phyloP scores from a whole-genome alignment of 169 alveolate species.

The Theileria sp. region DNA sequence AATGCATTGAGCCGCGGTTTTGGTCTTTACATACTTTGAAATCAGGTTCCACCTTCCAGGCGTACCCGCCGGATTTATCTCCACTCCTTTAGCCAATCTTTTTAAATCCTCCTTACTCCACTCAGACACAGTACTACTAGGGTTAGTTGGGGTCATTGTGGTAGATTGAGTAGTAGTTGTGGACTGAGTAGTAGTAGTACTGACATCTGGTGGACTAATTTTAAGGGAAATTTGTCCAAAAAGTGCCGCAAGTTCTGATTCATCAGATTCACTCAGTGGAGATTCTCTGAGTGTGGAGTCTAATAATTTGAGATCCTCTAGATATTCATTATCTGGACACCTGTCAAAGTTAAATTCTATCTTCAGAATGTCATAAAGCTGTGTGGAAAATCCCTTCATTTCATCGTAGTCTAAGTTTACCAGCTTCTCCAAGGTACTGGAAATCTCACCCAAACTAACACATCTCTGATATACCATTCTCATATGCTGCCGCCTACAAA shows the following conservation, averaged over 20 bases:
- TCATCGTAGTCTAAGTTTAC: constrained; percentile 36
- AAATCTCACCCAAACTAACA: constrained; percentile 20
- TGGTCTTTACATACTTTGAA: constrained; percentile 82
- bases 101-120: constrained; percentile 89
- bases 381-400: constrained; percentile 32
- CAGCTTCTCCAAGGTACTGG: constrained; percentile 52
- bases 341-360: constrained; percentile 30
- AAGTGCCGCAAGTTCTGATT: not conserved
- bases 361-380: constrained; percentile 14
- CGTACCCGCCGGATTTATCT: constrained; percentile 87
- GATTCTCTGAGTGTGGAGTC: not conserved
- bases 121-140: constrained; percentile 31
- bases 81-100: constrained; percentile 84
- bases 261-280: not conserved
- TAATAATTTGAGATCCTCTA: constrained; percentile 18
- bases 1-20: constrained; percentile 83
- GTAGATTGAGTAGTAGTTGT: too few relatives aligned
- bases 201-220: not conserved
- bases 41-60: constrained; percentile 88
- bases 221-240: not conserved
- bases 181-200: not conserved
- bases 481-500: constrained; percentile 47
- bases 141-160: too few relatives aligned
- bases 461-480: constrained; percentile 25
- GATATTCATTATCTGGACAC: constrained; percentile 39